These are phyloP conservation scores for Fusarium duplospermum DNA, from an alignment of 2,329 filamentous ascomycete species.

Conservation along the genomic window DNA sequence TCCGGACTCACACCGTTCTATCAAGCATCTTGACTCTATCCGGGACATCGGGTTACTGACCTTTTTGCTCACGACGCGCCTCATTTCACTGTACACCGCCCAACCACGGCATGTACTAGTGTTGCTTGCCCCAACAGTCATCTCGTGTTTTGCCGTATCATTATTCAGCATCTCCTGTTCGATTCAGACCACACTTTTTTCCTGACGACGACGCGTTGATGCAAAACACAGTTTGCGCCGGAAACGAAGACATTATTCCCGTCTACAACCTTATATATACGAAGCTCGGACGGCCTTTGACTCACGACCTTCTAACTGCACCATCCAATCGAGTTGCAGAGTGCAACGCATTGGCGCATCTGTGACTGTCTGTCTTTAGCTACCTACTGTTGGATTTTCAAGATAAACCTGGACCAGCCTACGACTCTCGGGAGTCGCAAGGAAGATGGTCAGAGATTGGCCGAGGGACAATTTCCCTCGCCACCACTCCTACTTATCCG, in stretches of 20 bases:
- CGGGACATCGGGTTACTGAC: neutral
- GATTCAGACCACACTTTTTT: neutral
- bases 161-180: neutral
- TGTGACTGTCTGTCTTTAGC: conserved; percentile 6
- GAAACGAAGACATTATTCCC: neutral
- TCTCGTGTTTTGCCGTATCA: conserved; percentile 5
- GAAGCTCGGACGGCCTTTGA: neutral
- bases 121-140: neutral
- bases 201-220: neutral
- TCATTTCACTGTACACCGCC: conserved; percentile 1
- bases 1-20: neutral
- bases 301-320: neutral
- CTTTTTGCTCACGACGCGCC: neutral
- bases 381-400: neutral
- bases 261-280: neutral
- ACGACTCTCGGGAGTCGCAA: conserved; percentile 1
- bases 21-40: neutral
- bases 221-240: neutral
- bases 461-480: conserved; percentile 55
- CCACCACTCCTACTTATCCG: conserved; percentile 45
- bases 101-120: conserved; percentile 28
- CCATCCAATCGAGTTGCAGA: neutral
- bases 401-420: neutral
- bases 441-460: conserved; percentile 56
- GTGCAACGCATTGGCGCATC: neutral